These are phyloP conservation scores for Rubroboletus satanas DNA, from an alignment of 768 basidiomycete species.

Conservation along the genomic window DNA sequence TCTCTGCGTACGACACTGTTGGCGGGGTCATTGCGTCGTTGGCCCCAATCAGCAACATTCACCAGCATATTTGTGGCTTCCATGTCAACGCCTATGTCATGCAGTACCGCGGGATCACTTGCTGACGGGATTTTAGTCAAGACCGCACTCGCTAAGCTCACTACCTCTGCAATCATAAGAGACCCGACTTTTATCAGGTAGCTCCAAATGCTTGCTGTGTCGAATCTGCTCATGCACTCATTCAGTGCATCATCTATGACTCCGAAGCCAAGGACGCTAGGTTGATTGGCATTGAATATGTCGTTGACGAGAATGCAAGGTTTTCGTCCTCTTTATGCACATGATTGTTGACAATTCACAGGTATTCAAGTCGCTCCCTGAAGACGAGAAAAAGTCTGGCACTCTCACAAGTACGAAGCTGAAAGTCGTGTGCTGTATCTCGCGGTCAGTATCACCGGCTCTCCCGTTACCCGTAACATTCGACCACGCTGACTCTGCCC, in stretches of 20 bases:
- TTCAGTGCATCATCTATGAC: constrained; percentile 45
- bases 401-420: constrained; percentile 49
- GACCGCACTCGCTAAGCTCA: constrained; percentile 38
- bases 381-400: constrained; percentile 51
- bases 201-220: neutral
- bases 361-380: constrained; percentile 39
- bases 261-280: constrained; percentile 39
- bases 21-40: constrained; percentile 31
- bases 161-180: constrained; percentile 41
- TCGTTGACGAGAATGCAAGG: constrained; percentile 38
- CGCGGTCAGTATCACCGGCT: constrained; percentile 13
- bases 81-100: constrained; percentile 32
- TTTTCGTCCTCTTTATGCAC: neutral
- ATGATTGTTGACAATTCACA: constrained; percentile 3
- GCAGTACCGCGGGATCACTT: neutral
- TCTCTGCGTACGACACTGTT: constrained; percentile 25
- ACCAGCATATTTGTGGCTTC: constrained; percentile 34
- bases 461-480: neutral
- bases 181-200: constrained; percentile 38
- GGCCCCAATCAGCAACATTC: constrained; percentile 33
- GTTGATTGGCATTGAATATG: constrained; percentile 53
- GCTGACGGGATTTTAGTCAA: constrained; percentile 15
- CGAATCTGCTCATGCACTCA: constrained; percentile 29
- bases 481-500: neutral
- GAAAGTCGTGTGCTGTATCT: constrained; percentile 35